phyloP scores from a whole-genome alignment of 1,139 yeast species.

The Pichia sp. region DNA sequence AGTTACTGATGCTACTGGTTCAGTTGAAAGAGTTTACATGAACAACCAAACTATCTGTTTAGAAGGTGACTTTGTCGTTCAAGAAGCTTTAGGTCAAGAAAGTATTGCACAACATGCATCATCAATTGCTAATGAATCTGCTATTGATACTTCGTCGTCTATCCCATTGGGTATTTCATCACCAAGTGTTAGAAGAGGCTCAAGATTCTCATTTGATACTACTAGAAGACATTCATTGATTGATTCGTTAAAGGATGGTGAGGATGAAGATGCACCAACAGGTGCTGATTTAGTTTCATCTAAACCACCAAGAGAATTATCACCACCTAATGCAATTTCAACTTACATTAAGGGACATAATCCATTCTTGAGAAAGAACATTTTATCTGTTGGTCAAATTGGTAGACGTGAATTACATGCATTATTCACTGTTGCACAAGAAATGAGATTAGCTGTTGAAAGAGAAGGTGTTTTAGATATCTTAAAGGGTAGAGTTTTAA shows the following conservation, averaged over 20 bases:
- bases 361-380: slow-evolving; percentile 82
- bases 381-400: slow-evolving; percentile 83
- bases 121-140: slow-evolving; percentile 17
- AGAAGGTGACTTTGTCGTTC: slow-evolving; percentile 65
- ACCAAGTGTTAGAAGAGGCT: slow-evolving; percentile 29
- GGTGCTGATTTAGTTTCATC: slow-evolving; percentile 71
- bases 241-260: slow-evolving; percentile 33
- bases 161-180: slow-evolving; percentile 14
- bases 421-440: slow-evolving; percentile 94
- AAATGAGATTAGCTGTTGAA: slow-evolving; percentile 94
- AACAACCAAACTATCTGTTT: slow-evolving; percentile 74
- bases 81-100: slow-evolving; percentile 56
- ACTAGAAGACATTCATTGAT: slow-evolving; percentile 33
- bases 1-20: slow-evolving; percentile 55
- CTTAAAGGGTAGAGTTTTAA: slow-evolving; percentile 81
- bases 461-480: slow-evolving; percentile 92
- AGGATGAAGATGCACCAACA: slow-evolving; percentile 44
- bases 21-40: slow-evolving; percentile 81
- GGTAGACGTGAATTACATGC: slow-evolving; percentile 84
- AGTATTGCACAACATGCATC: slow-evolving; percentile 33
- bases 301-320: slow-evolving; percentile 61
- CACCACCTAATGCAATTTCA: slow-evolving; percentile 72
- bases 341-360: slow-evolving; percentile 73
- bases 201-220: slow-evolving; percentile 45
- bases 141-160: slow-evolving; percentile 8